phyloP scores from a whole-genome alignment of 805 yeast genomes.

The Wickerhamomyces sydowiorum region DNA sequence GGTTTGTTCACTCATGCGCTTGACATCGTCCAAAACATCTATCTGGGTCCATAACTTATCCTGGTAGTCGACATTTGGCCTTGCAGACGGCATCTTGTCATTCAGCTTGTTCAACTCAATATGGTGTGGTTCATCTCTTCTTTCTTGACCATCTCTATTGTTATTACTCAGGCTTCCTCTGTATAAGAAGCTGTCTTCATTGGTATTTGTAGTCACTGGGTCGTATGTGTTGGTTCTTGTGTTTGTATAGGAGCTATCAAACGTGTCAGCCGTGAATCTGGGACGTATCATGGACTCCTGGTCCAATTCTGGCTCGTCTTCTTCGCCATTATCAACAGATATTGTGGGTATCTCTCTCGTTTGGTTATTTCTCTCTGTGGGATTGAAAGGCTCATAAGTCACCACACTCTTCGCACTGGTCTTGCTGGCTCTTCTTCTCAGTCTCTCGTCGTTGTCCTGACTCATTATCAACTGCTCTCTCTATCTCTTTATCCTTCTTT shows the following conservation, averaged over 20 bases:
- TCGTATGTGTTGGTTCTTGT: not conserved
- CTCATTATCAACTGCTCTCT: not conserved
- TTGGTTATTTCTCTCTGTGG: not conserved
- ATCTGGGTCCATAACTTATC: conserved; percentile 85
- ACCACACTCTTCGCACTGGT: not conserved
- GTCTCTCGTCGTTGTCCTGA: not conserved
- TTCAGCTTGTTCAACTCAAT: conserved; percentile 14
- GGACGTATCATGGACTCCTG: not conserved
- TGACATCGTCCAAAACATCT: conserved; percentile 78
- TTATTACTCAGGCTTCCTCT: not conserved
- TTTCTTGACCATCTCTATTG: not conserved
- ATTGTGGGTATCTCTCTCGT: not conserved
- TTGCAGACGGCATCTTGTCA: conserved; percentile 49
- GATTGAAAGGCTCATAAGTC: not conserved
- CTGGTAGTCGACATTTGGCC: conserved; percentile 59
- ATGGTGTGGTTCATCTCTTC: conserved; percentile 16
- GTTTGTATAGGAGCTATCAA: not conserved
- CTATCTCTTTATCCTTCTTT: not conserved
- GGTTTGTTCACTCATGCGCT: conserved; percentile 26
- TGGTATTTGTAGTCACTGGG: not conserved
- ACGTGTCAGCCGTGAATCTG: not conserved
- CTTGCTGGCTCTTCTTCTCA: not conserved
- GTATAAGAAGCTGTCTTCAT: not conserved
- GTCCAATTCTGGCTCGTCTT: not conserved
- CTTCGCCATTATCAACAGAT: not conserved